Percentiles rank a stretch among this genome's conserved stretches.
These are phyloP conservation scores for Fusarium musae DNA, from an alignment of 2,329 filamentous ascomycete genomes.

Conservation along the genomic window DNA sequence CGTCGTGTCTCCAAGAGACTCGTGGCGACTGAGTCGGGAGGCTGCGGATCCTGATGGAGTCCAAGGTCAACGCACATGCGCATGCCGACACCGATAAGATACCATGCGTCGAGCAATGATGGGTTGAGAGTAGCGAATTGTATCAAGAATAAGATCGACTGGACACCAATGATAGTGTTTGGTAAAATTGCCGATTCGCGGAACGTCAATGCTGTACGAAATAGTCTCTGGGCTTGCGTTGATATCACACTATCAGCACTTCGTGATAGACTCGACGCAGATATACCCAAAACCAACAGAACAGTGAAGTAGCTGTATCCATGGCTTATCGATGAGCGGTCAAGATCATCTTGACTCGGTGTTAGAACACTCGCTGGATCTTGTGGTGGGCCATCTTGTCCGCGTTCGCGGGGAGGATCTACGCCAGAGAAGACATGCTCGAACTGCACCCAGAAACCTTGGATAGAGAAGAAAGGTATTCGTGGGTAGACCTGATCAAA, in stretches of 20 bases:
- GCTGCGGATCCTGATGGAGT: not conserved
- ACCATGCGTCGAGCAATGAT: constrained; percentile 4
- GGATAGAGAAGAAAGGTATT: constrained; percentile 17
- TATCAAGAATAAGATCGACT: not conserved
- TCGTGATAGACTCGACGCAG: constrained; percentile 5
- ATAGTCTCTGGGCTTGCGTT: not conserved
- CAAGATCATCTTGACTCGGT: not conserved
- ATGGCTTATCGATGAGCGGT: not conserved
- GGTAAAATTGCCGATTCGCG: constrained; percentile 3
- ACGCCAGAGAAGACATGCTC: constrained; percentile 10
- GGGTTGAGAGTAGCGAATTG: constrained; percentile 16
- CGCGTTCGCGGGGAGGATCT: not conserved
- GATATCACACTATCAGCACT: constrained; percentile 18
- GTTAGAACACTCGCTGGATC: not conserved
- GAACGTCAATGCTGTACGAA: not conserved
- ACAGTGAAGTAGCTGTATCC: constrained; percentile 3
- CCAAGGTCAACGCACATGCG: constrained; percentile 19
- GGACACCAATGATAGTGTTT: not conserved
- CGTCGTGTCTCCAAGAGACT: constrained; percentile 7
- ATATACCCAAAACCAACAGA: not conserved
- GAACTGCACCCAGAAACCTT: constrained; percentile 13
- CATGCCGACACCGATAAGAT: constrained; percentile 11
- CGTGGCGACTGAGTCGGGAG: not conserved
- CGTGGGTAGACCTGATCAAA: constrained; percentile 2
- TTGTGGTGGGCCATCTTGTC: not conserved